A percentile compares a stretch with the other conserved stretches of the same genome.
phyloP scores from a whole-genome alignment of 1,139 yeast species.

The Zhuliangozyma parablackwelliae region DNA sequence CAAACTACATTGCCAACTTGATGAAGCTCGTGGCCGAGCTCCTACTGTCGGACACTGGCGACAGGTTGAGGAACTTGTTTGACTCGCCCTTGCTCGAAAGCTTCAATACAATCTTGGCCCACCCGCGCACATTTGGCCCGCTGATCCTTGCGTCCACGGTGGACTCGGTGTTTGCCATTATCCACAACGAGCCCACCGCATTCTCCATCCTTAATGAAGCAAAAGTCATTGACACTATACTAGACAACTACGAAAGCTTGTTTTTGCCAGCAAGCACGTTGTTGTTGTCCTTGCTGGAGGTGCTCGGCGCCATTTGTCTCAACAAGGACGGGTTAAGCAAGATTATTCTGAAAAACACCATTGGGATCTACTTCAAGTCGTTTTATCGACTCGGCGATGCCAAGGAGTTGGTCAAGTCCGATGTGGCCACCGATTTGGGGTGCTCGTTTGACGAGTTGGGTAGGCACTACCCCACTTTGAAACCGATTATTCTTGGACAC shows the following conservation, averaged over 20 bases:
- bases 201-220: constrained; percentile 79
- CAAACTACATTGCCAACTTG: constrained; percentile 51
- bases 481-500: constrained; percentile 53
- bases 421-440: constrained; percentile 55
- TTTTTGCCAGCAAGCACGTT: constrained; percentile 58
- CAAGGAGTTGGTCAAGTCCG: constrained; percentile 36
- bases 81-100: constrained; percentile 73
- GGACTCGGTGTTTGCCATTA: constrained; percentile 65
- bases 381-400: constrained; percentile 50
- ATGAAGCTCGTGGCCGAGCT: constrained; percentile 63
- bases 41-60: constrained; percentile 73
- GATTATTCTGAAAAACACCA: constrained; percentile 44
- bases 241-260: constrained; percentile 50
- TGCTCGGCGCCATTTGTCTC: constrained; percentile 78
- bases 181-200: constrained; percentile 91
- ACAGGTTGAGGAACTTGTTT: constrained; percentile 75
- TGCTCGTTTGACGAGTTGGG: constrained; percentile 74
- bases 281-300: constrained; percentile 63
- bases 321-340: constrained; percentile 67
- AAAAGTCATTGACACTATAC: constrained; percentile 60
- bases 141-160: constrained; percentile 61
- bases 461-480: constrained; percentile 74
- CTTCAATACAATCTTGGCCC: constrained; percentile 54
- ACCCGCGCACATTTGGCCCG: constrained; percentile 65
- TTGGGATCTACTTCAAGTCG: constrained; percentile 48